Conservation (phyloP, 192 early-diverging fungal species). For the Geranomyces michiganensis region DNA sequence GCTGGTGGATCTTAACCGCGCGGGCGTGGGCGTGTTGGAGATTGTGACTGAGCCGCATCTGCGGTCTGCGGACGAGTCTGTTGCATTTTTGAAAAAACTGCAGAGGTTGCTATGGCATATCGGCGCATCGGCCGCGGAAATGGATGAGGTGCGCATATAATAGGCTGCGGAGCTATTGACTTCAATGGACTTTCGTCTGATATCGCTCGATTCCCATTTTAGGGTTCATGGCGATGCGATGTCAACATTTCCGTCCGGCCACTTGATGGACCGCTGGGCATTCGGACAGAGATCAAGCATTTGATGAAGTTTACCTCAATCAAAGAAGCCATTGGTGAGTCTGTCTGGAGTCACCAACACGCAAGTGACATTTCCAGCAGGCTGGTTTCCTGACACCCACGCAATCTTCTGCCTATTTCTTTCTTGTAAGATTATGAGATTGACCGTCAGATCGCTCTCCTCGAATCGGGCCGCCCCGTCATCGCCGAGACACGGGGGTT, state of each 20-base stretch:
- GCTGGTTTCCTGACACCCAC: too few relatives aligned
- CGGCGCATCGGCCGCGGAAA: conserved; percentile 73
- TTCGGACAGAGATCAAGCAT: conserved; percentile 47
- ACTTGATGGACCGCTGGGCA: conserved; percentile 15
- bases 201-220: too few relatives aligned
- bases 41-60: conserved; percentile 91
- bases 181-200: not conserved
- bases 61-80: conserved; percentile 70
- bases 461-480: conserved; percentile 59
- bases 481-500: conserved; percentile 81
- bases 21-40: conserved; percentile 85
- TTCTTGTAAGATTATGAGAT: conserved; percentile 71
- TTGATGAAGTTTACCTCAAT: conserved; percentile 43
- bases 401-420: too few relatives aligned
- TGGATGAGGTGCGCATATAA: conserved; percentile 72
- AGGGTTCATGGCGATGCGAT: conserved; percentile 88
- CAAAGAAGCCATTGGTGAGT: conserved; percentile 40
- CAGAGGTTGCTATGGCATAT: conserved; percentile 72
- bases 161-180: not conserved
- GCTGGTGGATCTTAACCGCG: conserved; percentile 83
- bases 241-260: conserved; percentile 83
- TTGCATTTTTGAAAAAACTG: conserved; percentile 75
- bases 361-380: too few relatives aligned
- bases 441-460: conserved; percentile 65
- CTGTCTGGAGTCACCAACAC: too few relatives aligned